Evolutionary conservation across 345 rosid species (phyloP).

Genomic region (Bruguiera gymnorhiza): DNA sequence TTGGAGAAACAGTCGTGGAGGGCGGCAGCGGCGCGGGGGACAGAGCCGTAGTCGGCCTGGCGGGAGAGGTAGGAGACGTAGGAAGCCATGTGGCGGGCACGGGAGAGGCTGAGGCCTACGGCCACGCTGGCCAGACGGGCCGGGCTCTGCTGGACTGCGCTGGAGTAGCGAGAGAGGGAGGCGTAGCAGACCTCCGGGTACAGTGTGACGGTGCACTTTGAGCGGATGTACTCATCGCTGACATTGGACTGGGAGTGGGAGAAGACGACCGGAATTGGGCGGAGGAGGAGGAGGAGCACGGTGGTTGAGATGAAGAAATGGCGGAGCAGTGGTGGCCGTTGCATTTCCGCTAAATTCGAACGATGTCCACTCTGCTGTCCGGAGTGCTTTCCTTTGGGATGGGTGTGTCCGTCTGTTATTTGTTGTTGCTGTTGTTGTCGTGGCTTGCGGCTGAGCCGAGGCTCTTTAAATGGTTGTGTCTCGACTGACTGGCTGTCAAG

Average conservation of each 20-base stretch:
- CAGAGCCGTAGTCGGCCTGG: constrained; percentile 50
- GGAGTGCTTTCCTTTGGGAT: not conserved
- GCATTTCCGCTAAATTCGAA: constrained; percentile 12
- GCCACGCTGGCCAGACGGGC: constrained; percentile 62
- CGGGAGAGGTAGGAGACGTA: constrained; percentile 65
- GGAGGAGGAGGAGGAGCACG: constrained; percentile 28
- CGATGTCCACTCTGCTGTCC: not conserved
- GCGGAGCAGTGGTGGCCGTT: constrained; percentile 7
- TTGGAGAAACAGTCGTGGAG: constrained; percentile 82
- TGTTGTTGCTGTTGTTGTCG: not conserved
- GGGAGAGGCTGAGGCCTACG: constrained; percentile 53
- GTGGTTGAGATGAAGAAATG: constrained; percentile 20
- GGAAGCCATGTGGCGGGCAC: constrained; percentile 41
- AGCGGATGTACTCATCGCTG: constrained; percentile 62
- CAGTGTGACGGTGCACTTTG: constrained; percentile 68
- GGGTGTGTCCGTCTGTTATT: not conserved
- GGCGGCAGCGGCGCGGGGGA: constrained; percentile 51
- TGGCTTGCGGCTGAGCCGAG: not conserved
- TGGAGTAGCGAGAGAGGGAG: constrained; percentile 62
- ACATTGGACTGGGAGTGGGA: constrained; percentile 10
- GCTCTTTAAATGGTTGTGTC: not conserved
- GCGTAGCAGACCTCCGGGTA: constrained; percentile 78
- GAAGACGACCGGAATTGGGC: constrained; percentile 23
- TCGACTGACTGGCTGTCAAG: too few species aligned
- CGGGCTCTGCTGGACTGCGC: constrained; percentile 46